phyloP scores from a whole-genome alignment of 2,329 filamentous ascomycete species.

The Kalmusia sp. region DNA sequence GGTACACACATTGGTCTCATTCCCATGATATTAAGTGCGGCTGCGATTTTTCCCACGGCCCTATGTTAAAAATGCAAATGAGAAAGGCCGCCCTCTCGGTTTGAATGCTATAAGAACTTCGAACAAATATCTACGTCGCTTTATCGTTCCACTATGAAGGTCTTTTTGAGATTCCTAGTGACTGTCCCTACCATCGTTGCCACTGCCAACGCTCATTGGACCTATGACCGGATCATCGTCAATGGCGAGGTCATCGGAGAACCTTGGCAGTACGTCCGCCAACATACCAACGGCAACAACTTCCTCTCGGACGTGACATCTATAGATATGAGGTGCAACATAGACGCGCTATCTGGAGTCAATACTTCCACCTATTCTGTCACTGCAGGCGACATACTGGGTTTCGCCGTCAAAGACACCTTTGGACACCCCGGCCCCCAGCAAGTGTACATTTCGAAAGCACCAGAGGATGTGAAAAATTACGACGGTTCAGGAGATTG shows the following conservation, averaged over 20 bases:
- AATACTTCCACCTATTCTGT: conserved; percentile 33
- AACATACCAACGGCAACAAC: conserved; percentile 30
- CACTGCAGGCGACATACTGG: conserved; percentile 52
- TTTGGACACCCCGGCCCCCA: conserved; percentile 45
- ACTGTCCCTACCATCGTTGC: not conserved
- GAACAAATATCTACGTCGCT: too few relatives aligned
- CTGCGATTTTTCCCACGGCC: not conserved
- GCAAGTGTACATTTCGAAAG: conserved; percentile 37
- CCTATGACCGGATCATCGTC: conserved; percentile 36
- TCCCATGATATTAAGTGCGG: not conserved
- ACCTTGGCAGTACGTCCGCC: conserved; percentile 33
- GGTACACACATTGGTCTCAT: not conserved
- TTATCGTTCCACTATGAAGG: conserved; percentile 10
- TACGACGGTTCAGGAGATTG: conserved; percentile 36
- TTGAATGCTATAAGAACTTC: too few relatives aligned
- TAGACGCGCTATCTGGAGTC: conserved; percentile 13
- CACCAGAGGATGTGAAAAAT: conserved; percentile 17
- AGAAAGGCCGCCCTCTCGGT: too few relatives aligned
- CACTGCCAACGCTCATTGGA: conserved; percentile 28
- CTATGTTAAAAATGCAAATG: too few relatives aligned
- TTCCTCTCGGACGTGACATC: conserved; percentile 33
- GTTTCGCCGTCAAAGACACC: conserved; percentile 55
- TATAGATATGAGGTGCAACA: conserved; percentile 34
- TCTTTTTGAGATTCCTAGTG: conserved; percentile 4
- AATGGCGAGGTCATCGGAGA: conserved; percentile 30